A percentile compares a stretch with the other conserved stretches of the same genome.
Evolutionary conservation across 768 basidiomycete species (phyloP).

Genomic region (Leccinellum albellum): DNA sequence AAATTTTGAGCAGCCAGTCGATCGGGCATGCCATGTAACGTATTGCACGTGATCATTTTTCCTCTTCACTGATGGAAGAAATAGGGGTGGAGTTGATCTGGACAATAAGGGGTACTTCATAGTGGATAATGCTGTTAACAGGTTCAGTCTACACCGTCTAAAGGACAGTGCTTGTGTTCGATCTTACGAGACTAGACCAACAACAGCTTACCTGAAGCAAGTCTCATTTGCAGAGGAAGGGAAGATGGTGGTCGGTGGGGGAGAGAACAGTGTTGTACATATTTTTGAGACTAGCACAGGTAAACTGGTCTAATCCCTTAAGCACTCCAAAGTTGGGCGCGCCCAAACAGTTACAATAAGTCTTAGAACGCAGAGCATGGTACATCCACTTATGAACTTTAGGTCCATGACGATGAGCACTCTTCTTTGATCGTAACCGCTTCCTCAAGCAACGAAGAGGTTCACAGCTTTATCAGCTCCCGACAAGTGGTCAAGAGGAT

Average conservation of each 20-base stretch:
- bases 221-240: neutral
- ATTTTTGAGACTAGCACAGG: slow-evolving; percentile 1
- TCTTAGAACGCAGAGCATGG: neutral
- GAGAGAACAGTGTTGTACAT: neutral
- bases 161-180: slow-evolving; percentile 2
- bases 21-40: neutral
- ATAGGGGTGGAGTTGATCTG: neutral
- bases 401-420: neutral
- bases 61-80: neutral
- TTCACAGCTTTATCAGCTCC: neutral
- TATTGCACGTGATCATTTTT: neutral
- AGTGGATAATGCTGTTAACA: slow-evolving; percentile 3
- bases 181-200: slow-evolving; percentile 1
- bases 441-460: neutral
- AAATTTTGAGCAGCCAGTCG: neutral
- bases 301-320: neutral
- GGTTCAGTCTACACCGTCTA: neutral
- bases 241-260: neutral
- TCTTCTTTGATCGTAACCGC: neutral
- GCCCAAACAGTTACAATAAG: slow-evolving; percentile 1
- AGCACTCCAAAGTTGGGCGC: neutral
- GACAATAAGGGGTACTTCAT: neutral
- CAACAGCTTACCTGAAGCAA: slow-evolving; percentile 7
- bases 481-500: no score
- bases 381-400: neutral